Conservation (phyloP, 768 basidiomycete genomes). For the Strobilomyces dryophilus region DNA sequence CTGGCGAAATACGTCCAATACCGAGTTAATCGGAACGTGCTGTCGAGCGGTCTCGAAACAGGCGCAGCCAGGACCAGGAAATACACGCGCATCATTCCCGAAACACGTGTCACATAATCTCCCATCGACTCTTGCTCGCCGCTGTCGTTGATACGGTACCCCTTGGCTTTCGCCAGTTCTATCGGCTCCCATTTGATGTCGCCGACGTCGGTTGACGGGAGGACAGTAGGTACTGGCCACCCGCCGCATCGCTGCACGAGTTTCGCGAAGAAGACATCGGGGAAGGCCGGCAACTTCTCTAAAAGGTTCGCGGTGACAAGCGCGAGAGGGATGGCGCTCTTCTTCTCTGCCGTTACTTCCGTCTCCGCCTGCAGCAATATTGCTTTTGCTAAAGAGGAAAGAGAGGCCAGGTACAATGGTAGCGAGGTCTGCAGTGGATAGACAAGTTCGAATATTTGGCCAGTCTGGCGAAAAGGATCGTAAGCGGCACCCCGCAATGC, state of each 20-base stretch:
- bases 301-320: constrained; percentile 66
- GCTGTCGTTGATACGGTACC: constrained; percentile 43
- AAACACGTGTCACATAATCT: constrained; percentile 64
- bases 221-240: constrained; percentile 72
- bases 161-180: constrained; percentile 48
- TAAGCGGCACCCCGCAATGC: constrained; percentile 10
- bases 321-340: constrained; percentile 79
- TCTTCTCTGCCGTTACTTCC: constrained; percentile 86
- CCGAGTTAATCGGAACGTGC: constrained; percentile 56
- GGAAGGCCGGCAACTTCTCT: constrained; percentile 52
- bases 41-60: constrained; percentile 36
- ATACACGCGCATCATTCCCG: constrained; percentile 85
- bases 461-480: constrained; percentile 27
- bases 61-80: constrained; percentile 57
- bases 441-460: constrained; percentile 42
- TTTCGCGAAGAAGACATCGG: constrained; percentile 76
- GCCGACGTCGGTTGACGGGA: constrained; percentile 52
- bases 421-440: constrained; percentile 27
- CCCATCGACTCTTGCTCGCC: constrained; percentile 48
- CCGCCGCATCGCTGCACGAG: constrained; percentile 85
- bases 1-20: constrained; percentile 74
- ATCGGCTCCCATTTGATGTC: constrained; percentile 41
- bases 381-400: constrained; percentile 85
- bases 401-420: constrained; percentile 65
- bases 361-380: constrained; percentile 91